Percentiles rank a stretch among this genome's conserved stretches.
These are phyloP conservation scores for Pythium biforme DNA, from an alignment of 352 stramenopile species.

Conservation along the genomic window DNA sequence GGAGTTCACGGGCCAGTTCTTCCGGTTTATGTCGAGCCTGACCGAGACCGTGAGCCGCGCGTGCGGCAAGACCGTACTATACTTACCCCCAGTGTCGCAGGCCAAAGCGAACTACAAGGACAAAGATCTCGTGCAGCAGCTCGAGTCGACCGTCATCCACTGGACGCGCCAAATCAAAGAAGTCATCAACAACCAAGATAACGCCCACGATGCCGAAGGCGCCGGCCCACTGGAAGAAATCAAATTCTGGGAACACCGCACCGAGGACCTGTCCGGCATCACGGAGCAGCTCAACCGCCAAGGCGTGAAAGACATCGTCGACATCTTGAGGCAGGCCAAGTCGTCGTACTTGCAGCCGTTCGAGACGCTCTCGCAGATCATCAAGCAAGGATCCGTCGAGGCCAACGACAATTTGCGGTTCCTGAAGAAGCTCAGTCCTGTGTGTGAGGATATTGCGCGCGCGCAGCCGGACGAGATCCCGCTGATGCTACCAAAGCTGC, in stretches of 20 bases:
- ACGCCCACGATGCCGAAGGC: slow-evolving; percentile 87
- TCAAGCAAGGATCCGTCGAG: slow-evolving; percentile 89
- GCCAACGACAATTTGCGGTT: slow-evolving; percentile 95
- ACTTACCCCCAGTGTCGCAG: slow-evolving; percentile 84
- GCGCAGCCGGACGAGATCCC: slow-evolving; percentile 90
- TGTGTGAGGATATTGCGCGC: slow-evolving; percentile 87
- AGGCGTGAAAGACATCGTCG: slow-evolving; percentile 90
- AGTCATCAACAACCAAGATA: slow-evolving; percentile 95
- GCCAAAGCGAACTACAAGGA: slow-evolving; percentile 87
- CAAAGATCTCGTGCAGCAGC: slow-evolving; percentile 94
- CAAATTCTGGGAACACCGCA: slow-evolving; percentile 94
- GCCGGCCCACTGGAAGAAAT: slow-evolving; percentile 94
- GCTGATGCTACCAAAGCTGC: slow-evolving; percentile 87
- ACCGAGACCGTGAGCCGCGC: slow-evolving; percentile 90
- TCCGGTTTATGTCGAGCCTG: slow-evolving; percentile 94
- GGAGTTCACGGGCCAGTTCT: slow-evolving; percentile 93
- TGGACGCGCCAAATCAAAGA: slow-evolving; percentile 98
- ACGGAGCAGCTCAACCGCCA: slow-evolving; percentile 90
- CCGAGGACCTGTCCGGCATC: slow-evolving; percentile 91
- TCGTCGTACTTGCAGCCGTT: slow-evolving; percentile 94
- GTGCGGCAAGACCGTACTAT: slow-evolving; percentile 93
- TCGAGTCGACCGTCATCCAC: slow-evolving; percentile 96
- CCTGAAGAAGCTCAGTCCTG: slow-evolving; percentile 89
- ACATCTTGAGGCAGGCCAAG: slow-evolving; percentile 86
- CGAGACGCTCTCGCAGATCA: slow-evolving; percentile 90